Conservation (phyloP, 2,329 filamentous ascomycete species). For the Aspergillus clavatus region DNA sequence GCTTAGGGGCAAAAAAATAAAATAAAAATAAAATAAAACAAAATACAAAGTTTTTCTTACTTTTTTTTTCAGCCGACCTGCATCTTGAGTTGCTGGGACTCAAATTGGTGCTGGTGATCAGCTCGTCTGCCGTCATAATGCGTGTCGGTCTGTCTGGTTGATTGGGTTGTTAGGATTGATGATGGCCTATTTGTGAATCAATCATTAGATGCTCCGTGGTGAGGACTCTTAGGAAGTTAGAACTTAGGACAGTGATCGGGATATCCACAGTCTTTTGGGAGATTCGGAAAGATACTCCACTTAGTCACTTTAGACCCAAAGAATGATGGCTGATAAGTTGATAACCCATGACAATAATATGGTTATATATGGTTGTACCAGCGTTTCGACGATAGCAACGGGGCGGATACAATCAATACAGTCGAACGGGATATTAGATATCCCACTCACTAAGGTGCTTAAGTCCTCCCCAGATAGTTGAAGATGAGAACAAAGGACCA, state of each 20-base stretch:
- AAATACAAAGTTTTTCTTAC: too few relatives aligned
- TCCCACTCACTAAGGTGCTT: too few relatives aligned
- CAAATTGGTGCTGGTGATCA: neutral
- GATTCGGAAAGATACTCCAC: slow-evolving; percentile 9
- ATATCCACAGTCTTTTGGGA: slow-evolving; percentile 8
- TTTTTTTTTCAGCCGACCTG: slow-evolving; percentile 12
- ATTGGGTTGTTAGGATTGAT: neutral
- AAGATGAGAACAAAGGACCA: neutral
- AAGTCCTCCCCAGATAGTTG: too few relatives aligned
- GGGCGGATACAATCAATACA: neutral
- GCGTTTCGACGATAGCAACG: neutral
- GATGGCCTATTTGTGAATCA: too few relatives aligned
- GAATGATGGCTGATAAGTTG: slow-evolving; percentile 12
- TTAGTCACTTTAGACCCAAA: slow-evolving; percentile 12
- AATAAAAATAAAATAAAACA: neutral
- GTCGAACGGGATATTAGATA: neutral
- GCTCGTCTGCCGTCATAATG: neutral
- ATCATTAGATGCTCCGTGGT: too few relatives aligned
- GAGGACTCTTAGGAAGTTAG: too few relatives aligned
- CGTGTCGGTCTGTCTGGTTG: neutral
- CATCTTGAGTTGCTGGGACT: slow-evolving; percentile 5
- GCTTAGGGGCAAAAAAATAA: neutral
- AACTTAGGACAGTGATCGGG: slow-evolving; percentile 12
- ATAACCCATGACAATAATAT: slow-evolving; percentile 2
- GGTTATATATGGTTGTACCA: slow-evolving; percentile 4